phyloP scores from a whole-genome alignment of 768 basidiomycete species.

The Phanerochaete carnosa region DNA sequence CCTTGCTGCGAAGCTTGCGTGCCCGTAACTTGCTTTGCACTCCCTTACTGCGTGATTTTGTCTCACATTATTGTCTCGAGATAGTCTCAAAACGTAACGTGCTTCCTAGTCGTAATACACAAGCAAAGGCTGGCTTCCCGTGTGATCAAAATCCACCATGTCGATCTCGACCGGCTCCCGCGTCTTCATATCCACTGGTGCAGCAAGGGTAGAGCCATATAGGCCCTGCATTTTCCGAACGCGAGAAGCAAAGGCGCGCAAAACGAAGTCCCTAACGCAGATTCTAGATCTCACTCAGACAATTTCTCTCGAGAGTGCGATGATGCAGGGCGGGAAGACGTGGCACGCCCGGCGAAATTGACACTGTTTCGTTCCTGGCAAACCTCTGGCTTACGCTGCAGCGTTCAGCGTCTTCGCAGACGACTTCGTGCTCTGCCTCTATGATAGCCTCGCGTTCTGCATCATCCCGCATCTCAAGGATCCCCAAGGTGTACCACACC shows the following conservation, averaged over 20 bases:
- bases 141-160: neutral
- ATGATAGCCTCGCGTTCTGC: slow-evolving; percentile 8
- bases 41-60: too few relatives aligned
- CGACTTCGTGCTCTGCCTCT: slow-evolving; percentile 41
- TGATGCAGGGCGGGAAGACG: neutral
- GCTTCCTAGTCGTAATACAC: too few relatives aligned
- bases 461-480: slow-evolving; percentile 7
- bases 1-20: too few relatives aligned
- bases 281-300: neutral
- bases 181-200: neutral
- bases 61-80: too few relatives aligned
- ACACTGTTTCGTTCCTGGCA: slow-evolving; percentile 45
- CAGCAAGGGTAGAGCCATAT: neutral
- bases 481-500: slow-evolving; percentile 21
- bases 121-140: too few relatives aligned
- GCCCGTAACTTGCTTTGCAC: too few relatives aligned
- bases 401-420: slow-evolving; percentile 50
- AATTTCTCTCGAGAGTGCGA: neutral
- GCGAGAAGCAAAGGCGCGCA: neutral
- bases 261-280: neutral
- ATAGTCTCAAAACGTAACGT: too few relatives aligned
- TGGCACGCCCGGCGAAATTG: slow-evolving; percentile 7
- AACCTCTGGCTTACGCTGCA: slow-evolving; percentile 41
- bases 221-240: neutral
- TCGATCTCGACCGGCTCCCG: slow-evolving; percentile 3